These are phyloP conservation scores for Secale cereale DNA, from an alignment of 176 grass and related monocot species.

Conservation along the genomic window DNA sequence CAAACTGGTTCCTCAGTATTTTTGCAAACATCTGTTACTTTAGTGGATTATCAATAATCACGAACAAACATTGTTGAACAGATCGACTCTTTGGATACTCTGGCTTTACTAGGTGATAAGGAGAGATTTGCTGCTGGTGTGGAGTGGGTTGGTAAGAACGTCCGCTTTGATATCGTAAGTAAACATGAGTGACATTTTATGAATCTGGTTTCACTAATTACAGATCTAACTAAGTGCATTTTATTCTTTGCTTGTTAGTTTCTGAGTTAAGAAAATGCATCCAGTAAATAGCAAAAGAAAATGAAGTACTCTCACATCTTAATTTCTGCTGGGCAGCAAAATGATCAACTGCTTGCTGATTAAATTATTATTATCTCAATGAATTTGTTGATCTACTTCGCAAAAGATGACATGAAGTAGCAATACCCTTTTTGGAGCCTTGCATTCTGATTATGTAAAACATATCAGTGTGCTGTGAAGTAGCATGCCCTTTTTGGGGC, in stretches of 20 bases:
- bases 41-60: conserved; percentile 14
- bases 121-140: conserved; percentile 73
- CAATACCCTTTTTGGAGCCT: neutral
- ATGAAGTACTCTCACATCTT: neutral
- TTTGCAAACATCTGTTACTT: conserved; percentile 14
- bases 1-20: neutral
- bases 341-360: conserved; percentile 13
- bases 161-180: conserved; percentile 96
- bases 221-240: neutral
- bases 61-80: conserved; percentile 28
- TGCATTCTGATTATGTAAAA: too few species aligned
- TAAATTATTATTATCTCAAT: neutral
- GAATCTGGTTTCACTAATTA: conserved; percentile 30
- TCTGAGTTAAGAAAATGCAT: neutral
- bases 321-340: neutral
- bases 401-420: neutral
- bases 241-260: neutral
- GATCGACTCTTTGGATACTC: conserved; percentile 95
- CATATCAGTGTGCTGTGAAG: neutral
- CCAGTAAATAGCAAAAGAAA: neutral
- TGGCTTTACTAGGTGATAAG: conserved; percentile 82
- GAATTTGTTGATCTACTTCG: conserved; percentile 1
- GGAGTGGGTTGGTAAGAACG: conserved; percentile 92
- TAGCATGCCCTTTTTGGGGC: neutral
- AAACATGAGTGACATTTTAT: conserved; percentile 25